These are phyloP conservation scores for Ajuga reptans DNA, from an alignment of 305 asterid species.

Conservation along the genomic window DNA sequence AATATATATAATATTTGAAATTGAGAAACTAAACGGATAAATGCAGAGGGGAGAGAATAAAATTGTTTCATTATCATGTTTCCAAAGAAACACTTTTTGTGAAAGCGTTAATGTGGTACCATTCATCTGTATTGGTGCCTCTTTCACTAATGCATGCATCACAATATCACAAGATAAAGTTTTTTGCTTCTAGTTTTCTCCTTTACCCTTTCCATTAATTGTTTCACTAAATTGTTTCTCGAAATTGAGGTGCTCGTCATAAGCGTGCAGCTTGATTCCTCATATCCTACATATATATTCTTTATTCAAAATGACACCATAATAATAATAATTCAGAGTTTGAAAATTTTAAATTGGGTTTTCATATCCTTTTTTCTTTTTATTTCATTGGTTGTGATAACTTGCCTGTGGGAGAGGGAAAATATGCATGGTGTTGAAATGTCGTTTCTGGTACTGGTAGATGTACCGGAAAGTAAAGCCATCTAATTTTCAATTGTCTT, in stretches of 20 bases:
- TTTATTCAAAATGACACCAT: too few relatives aligned
- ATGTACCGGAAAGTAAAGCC: background rate
- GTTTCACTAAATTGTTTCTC: background rate
- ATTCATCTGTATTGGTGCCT: constrained; percentile 3
- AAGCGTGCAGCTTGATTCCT: too few relatives aligned
- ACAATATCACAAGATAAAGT: background rate
- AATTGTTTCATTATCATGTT: constrained; percentile 1
- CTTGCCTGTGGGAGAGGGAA: constrained; percentile 23
- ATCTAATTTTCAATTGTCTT: too few relatives aligned
- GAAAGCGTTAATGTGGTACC: constrained; percentile 20
- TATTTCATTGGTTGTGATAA: background rate
- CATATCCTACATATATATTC: too few relatives aligned
- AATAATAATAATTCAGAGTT: too few relatives aligned
- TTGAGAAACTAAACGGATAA: background rate
- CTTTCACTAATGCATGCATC: constrained; percentile 20
- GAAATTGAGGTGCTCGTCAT: too few relatives aligned
- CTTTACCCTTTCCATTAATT: background rate
- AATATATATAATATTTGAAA: background rate
- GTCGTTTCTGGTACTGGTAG: background rate
- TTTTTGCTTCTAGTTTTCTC: background rate
- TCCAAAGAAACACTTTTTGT: background rate
- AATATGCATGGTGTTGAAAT: background rate
- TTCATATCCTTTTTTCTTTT: background rate
- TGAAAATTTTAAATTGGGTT: background rate
- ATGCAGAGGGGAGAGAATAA: background rate